Conservation (phyloP, 2,329 filamentous ascomycete species). For the Ceratocystis papillata region DNA sequence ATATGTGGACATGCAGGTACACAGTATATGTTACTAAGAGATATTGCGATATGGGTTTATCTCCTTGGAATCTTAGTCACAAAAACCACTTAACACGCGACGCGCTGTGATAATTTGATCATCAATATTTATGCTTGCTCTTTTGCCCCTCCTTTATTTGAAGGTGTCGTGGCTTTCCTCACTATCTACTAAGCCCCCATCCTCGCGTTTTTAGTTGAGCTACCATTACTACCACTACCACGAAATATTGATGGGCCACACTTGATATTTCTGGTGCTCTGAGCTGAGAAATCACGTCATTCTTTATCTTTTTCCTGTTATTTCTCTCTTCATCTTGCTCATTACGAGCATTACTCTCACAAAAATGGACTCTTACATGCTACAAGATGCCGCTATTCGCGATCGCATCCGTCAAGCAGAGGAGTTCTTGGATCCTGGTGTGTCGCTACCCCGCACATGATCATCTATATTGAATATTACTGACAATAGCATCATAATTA, state of each 20-base stretch:
- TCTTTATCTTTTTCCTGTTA: neutral
- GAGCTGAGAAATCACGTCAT: neutral
- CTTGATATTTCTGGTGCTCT: neutral
- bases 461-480: neutral
- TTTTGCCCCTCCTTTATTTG: constrained; percentile 21
- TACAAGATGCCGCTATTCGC: constrained; percentile 73
- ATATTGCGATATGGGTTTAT: neutral
- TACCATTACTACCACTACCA: neutral
- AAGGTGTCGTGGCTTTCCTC: neutral
- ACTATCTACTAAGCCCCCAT: neutral
- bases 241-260: neutral
- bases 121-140: constrained; percentile 4
- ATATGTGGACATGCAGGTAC: neutral
- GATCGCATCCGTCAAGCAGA: constrained; percentile 78
- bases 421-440: constrained; percentile 92
- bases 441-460: constrained; percentile 24
- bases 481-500: neutral
- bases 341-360: neutral
- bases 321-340: neutral
- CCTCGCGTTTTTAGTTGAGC: neutral
- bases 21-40: neutral
- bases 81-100: constrained; percentile 24
- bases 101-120: constrained; percentile 15
- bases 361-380: constrained; percentile 60
- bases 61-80: neutral